phyloP scores from a whole-genome alignment of 1,284 basidiomycete species.

The Wolfiporia cocos region DNA sequence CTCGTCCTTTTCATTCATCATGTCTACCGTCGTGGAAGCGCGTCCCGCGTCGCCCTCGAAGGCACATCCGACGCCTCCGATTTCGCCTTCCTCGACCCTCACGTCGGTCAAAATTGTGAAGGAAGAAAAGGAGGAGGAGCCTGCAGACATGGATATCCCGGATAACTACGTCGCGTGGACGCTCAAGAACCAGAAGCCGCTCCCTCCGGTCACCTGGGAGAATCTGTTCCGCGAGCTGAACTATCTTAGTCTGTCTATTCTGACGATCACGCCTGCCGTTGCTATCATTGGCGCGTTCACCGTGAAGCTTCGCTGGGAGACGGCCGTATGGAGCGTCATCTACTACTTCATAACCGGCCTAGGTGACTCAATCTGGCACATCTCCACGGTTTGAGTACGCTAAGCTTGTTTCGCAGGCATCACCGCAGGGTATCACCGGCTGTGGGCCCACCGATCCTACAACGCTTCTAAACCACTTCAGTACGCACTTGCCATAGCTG shows the following conservation, averaged over 20 bases:
- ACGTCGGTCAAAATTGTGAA: slow-evolving; percentile 8
- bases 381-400: too few relatives aligned
- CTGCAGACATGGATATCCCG: slow-evolving; percentile 66
- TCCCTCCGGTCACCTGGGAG: slow-evolving; percentile 72
- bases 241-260: slow-evolving; percentile 46
- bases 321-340: slow-evolving; percentile 62
- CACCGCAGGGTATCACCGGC: slow-evolving; percentile 83
- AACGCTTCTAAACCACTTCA: slow-evolving; percentile 82
- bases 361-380: slow-evolving; percentile 42
- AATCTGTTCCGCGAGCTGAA: slow-evolving; percentile 73
- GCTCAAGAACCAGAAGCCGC: slow-evolving; percentile 67
- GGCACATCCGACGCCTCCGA: slow-evolving; percentile 2
- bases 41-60: slow-evolving; percentile 4
- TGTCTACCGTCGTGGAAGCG: slow-evolving; percentile 6
- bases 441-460: slow-evolving; percentile 91
- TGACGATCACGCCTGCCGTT: slow-evolving; percentile 69
- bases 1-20: slow-evolving; percentile 2
- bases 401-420: slow-evolving; percentile 32
- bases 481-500: slow-evolving; percentile 72
- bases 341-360: slow-evolving; percentile 88
- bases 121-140: slow-evolving; percentile 33
- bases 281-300: slow-evolving; percentile 64
- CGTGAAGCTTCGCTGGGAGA: slow-evolving; percentile 61
- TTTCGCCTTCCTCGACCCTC: slow-evolving; percentile 1
- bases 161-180: slow-evolving; percentile 91